Conservation (phyloP, 495 filamentous ascomycete species). For the Parathielavia hyrcaniae region DNA sequence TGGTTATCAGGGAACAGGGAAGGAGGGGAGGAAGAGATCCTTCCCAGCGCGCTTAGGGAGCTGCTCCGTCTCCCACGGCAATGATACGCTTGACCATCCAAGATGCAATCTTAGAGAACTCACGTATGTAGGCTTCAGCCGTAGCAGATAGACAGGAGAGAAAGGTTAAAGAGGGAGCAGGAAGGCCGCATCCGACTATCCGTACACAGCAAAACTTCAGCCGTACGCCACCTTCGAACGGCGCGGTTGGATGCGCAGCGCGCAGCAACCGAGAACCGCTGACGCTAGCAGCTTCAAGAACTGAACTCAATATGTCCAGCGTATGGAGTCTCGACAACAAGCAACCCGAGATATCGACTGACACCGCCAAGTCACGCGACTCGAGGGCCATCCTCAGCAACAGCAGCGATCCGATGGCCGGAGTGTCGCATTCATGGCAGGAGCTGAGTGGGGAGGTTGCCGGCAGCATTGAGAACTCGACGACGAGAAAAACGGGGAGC, state of each 20-base stretch:
- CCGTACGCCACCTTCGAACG: neutral
- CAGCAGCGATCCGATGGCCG: neutral
- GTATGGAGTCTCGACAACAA: neutral
- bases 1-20: conserved; percentile 1
- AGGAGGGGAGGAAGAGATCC: too few relatives aligned
- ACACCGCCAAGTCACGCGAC: neutral
- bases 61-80: too few relatives aligned
- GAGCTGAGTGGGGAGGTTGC: conserved; percentile 5
- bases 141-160: neutral
- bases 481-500: neutral
- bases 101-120: neutral
- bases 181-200: neutral
- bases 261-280: neutral
- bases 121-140: neutral
- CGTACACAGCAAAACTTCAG: neutral
- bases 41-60: neutral
- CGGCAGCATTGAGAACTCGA: neutral
- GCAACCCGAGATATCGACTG: neutral
- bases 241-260: neutral
- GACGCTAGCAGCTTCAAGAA: neutral
- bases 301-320: conserved; percentile 5
- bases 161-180: neutral
- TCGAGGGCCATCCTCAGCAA: neutral
- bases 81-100: neutral
- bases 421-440: conserved; percentile 1